Conservation (phyloP, 2,329 filamentous ascomycete genomes). For the Aspergillus latus region DNA sequence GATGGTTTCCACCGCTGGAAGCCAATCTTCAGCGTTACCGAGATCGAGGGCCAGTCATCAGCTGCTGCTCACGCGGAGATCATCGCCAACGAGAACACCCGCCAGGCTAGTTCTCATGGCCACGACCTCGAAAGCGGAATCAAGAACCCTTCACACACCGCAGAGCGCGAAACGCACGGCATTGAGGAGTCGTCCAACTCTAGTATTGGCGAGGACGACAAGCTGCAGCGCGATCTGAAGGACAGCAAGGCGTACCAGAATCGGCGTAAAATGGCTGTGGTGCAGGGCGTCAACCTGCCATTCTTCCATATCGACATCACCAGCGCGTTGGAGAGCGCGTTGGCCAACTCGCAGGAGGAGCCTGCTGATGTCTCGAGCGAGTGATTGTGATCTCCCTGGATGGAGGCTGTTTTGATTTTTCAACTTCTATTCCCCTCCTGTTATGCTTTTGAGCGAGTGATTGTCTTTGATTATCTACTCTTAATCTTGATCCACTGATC, state of each 20-base stretch:
- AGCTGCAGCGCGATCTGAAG: slow-evolving; percentile 47
- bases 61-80: slow-evolving; percentile 69
- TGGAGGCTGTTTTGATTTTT: slow-evolving; percentile 13
- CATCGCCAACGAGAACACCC: slow-evolving; percentile 57
- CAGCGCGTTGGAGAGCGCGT: slow-evolving; percentile 81
- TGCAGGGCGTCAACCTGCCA: slow-evolving; percentile 84
- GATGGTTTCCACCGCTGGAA: slow-evolving; percentile 72
- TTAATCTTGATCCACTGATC: background rate
- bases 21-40: slow-evolving; percentile 91
- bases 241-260: slow-evolving; percentile 50
- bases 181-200: slow-evolving; percentile 31
- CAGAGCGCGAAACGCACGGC: slow-evolving; percentile 32
- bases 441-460: background rate
- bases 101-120: slow-evolving; percentile 21
- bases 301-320: slow-evolving; percentile 94
- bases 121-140: slow-evolving; percentile 35
- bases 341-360: slow-evolving; percentile 67
- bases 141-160: slow-evolving; percentile 31
- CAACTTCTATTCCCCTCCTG: background rate
- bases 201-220: slow-evolving; percentile 34
- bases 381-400: background rate
- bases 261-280: slow-evolving; percentile 56
- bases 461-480: background rate
- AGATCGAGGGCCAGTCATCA: slow-evolving; percentile 71
- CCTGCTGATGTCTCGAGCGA: background rate